These are phyloP conservation scores for Viridothelium virens DNA, from an alignment of 495 filamentous ascomycete species.

Conservation along the genomic window DNA sequence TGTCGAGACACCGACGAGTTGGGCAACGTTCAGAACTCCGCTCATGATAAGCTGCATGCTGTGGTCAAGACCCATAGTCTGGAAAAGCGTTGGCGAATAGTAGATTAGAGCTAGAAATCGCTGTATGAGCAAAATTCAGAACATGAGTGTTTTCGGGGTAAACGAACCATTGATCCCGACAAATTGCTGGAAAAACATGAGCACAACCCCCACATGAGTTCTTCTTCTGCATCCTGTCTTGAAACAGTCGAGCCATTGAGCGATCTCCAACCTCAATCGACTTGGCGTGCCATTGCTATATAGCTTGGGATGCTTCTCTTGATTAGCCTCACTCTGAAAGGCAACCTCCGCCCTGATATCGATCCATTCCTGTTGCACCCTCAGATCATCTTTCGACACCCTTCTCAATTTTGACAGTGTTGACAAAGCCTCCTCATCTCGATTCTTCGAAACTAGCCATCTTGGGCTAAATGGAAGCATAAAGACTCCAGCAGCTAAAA, in stretches of 20 bases:
- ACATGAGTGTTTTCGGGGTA: not conserved
- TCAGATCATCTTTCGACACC: constrained; percentile 24
- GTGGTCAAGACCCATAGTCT: constrained; percentile 49
- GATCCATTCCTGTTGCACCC: constrained; percentile 30
- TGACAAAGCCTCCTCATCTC: constrained; percentile 28
- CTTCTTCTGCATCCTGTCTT: constrained; percentile 46
- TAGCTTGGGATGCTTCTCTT: constrained; percentile 27
- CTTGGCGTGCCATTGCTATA: constrained; percentile 16
- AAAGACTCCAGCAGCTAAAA: constrained; percentile 29
- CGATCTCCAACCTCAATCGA: constrained; percentile 23
- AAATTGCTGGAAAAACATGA: constrained; percentile 49
- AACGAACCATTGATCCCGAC: constrained; percentile 18
- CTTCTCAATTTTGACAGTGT: constrained; percentile 26
- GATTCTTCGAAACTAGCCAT: constrained; percentile 29
- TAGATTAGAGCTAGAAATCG: constrained; percentile 42
- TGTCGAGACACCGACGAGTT: constrained; percentile 31
- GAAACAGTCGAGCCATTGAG: constrained; percentile 29
- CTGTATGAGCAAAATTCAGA: constrained; percentile 11
- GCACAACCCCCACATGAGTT: constrained; percentile 46
- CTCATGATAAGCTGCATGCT: constrained; percentile 53
- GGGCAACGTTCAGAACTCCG: constrained; percentile 50
- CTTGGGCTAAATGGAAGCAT: constrained; percentile 33
- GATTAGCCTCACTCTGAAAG: constrained; percentile 24
- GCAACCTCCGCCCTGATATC: constrained; percentile 33
- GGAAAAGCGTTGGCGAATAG: constrained; percentile 51